Base-by-base conservation (phyloP, 1,139 yeast species). In the Scheffersomyces titani region DNA sequence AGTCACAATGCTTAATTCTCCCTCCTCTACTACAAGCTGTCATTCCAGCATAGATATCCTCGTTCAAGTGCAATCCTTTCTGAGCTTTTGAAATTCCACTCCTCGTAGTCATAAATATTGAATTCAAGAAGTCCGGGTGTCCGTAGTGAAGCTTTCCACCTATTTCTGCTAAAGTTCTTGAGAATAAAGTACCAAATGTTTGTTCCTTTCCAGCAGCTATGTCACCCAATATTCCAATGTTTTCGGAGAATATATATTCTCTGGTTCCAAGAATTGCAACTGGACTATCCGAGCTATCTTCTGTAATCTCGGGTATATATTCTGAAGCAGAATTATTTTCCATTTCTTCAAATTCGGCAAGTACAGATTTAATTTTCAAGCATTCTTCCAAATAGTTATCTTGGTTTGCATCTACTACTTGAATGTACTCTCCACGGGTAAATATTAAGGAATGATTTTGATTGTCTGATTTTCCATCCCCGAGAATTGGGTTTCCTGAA, bases 181-280 rank as follows among this genome's bases (percentile, higher is more conserved):
- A 93, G 76, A 91, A 92, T 56, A 92, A 74, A 0, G 97, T 92
- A 0, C 97, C 97, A 77, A 92, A 92, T 0, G 97, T 92, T 68
- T 92, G 97, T 66, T 92, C 97, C 66, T 92, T 92, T 0, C 97
- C 96, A 1, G 97, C 97, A 0, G 97, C 97, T 56, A 92, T 88
- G 71, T 92, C 97, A 1, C 97, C 97, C 21, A 92, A 73, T 3
- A 91, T 87, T 5, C 97, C 97, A 56, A 89, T 84, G 63, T 89
- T 89, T 68, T 91, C 97, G 0, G 96, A 89, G 66, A 92, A 92
- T 1, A 92, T 90, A 64, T 90, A 90, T 66, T 92, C 97, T 63
- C 97, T 80, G 0, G 97, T 94, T 0, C 97, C 97, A 44, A 92
- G 80, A 55, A 92, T 90, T 0, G 97, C 97, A 6, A 92, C 92